Percentiles rank a stretch among this genome's conserved stretches.
Conservation (phyloP, 768 basidiomycete genomes). For the Phylloporus sp. region DNA sequence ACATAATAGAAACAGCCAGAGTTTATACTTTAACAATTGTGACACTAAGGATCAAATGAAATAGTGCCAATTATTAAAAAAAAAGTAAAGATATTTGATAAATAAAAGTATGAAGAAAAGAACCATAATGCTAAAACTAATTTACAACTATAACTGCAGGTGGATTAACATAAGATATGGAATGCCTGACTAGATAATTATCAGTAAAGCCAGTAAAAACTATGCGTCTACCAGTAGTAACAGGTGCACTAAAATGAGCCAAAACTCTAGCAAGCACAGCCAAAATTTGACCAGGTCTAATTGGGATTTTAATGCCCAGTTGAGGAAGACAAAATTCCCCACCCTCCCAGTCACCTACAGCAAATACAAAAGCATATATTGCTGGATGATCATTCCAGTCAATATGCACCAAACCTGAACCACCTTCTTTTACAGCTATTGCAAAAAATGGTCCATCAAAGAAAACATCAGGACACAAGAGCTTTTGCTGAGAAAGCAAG, state of each 20-base stretch:
- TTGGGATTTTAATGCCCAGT: neutral
- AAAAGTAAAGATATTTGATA: no score
- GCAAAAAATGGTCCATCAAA: neutral
- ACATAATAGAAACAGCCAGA: no score
- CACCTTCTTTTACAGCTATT: neutral
- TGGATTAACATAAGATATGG: neutral
- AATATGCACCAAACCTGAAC: neutral
- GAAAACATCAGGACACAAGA: neutral
- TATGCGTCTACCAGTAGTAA: neutral
- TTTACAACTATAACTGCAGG: neutral
- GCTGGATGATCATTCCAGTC: neutral
- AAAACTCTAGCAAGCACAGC: neutral
- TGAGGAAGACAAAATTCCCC: neutral
- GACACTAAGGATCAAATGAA: no score
- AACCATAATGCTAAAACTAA: no score
- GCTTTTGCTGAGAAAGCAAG: neutral
- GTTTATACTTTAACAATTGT: no score
- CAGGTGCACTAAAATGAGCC: neutral
- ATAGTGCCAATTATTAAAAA: no score
- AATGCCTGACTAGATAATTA: neutral
- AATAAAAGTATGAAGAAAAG: no score
- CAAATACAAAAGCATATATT: neutral
- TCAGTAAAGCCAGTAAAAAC: neutral
- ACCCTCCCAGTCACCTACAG: neutral
- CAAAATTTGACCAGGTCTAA: neutral